These are phyloP conservation scores for Gossypium anomalum DNA, from an alignment of 345 rosid genomes.

Conservation along the genomic window DNA sequence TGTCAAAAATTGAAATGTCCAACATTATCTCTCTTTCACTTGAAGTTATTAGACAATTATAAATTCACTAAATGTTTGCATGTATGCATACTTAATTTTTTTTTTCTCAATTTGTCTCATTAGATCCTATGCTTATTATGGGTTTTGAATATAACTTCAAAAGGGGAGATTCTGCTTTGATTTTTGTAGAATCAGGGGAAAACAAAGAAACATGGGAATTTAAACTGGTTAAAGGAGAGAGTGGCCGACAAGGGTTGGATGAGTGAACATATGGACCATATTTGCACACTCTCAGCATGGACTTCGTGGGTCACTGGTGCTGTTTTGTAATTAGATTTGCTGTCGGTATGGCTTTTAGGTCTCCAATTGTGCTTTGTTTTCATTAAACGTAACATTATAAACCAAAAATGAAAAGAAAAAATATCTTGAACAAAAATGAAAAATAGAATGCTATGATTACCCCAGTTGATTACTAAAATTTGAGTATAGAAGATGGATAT, in stretches of 20 bases:
- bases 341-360: constrained; percentile 37
- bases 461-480: background rate
- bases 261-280: constrained; percentile 52
- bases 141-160: constrained; percentile 19
- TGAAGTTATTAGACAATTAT: too few relatives aligned
- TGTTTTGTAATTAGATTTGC: constrained; percentile 35
- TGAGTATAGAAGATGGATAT: constrained; percentile 17
- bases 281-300: constrained; percentile 18
- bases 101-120: background rate
- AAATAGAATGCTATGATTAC: background rate
- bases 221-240: constrained; percentile 8
- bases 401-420: background rate
- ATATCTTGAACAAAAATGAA: background rate
- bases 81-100: too few relatives aligned
- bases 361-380: background rate
- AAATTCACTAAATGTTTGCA: too few relatives aligned
- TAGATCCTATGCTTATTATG: background rate
- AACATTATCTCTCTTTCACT: background rate
- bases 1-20: background rate
- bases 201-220: constrained; percentile 1
- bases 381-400: background rate
- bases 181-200: background rate
- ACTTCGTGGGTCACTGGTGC: constrained; percentile 21
- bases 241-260: constrained; percentile 48
- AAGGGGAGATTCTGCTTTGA: background rate